Percentiles rank a stretch among this genome's conserved stretches.
These are phyloP conservation scores for Acanthamoeba lugdunensis DNA, from an alignment of 208 protist genomes.

Conservation along the genomic window DNA sequence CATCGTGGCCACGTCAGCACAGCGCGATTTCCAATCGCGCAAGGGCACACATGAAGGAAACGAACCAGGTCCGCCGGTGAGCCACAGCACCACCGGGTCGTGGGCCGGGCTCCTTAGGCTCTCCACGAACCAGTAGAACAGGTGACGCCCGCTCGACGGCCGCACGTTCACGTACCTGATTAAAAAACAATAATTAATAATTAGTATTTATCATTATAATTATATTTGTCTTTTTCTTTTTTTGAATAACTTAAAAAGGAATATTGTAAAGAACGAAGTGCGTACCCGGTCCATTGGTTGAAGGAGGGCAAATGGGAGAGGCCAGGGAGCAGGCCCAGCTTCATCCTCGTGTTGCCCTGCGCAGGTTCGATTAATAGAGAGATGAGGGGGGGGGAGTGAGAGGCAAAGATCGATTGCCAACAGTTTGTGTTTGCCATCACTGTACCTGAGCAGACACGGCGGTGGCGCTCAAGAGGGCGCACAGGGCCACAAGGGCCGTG, in stretches of 20 bases:
- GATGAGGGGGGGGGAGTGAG: background rate
- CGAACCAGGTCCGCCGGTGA: slow-evolving; percentile 34
- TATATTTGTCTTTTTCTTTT: too few relatives aligned
- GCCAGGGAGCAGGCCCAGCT: background rate
- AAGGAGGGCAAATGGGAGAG: background rate
- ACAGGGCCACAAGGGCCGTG: too few relatives aligned
- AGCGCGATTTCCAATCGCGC: background rate
- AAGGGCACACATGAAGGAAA: background rate
- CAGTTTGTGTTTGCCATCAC: too few relatives aligned
- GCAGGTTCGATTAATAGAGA: background rate
- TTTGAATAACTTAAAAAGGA: too few relatives aligned
- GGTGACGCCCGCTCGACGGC: slow-evolving; percentile 11
- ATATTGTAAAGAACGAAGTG: background rate
- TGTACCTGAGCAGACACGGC: too few relatives aligned
- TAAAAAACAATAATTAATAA: background rate
- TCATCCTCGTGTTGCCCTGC: background rate
- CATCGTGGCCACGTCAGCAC: background rate
- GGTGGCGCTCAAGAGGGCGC: too few relatives aligned
- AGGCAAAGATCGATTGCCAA: background rate
- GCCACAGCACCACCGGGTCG: slow-evolving; percentile 52
- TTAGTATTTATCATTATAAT: too few relatives aligned
- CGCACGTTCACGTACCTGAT: slow-evolving; percentile 46
- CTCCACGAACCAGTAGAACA: slow-evolving; percentile 69
- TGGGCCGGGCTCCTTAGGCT: background rate
- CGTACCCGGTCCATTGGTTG: slow-evolving; percentile 20